A percentile compares a stretch with the other conserved stretches of the same genome.
phyloP scores from a whole-genome alignment of 192 early-diverging fungal genomes.

The Coemansia sp. region DNA sequence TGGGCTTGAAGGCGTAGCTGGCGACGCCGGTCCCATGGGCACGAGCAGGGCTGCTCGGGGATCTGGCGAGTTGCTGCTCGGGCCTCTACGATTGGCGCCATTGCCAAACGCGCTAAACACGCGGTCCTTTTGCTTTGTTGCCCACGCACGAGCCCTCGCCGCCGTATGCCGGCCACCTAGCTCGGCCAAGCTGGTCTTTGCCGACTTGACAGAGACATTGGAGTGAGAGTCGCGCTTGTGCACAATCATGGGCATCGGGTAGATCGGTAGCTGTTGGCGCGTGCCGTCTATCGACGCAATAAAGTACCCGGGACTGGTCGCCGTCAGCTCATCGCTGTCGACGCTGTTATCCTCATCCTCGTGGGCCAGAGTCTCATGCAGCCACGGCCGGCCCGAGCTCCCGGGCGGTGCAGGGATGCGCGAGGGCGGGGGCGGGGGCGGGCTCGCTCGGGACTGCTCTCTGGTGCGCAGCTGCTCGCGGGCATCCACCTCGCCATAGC shows the following conservation, averaged over 20 bases:
- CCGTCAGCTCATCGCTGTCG: neutral
- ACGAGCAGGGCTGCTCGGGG: neutral
- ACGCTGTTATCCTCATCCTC: neutral
- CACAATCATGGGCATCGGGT: neutral
- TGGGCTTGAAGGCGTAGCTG: slow-evolving; percentile 2
- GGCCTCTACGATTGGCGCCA: slow-evolving; percentile 12
- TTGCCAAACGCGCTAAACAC: slow-evolving; percentile 32
- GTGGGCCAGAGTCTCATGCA: neutral
- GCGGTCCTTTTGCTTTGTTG: slow-evolving; percentile 34
- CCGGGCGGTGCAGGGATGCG: neutral
- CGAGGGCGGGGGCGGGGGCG: neutral
- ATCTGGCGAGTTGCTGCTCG: neutral
- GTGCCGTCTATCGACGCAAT: neutral
- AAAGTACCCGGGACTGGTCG: neutral
- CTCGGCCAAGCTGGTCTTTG: slow-evolving; percentile 17
- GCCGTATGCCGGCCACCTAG: slow-evolving; percentile 44
- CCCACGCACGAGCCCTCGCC: slow-evolving; percentile 47
- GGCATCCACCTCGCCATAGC: slow-evolving; percentile 48
- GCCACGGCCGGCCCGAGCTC: neutral
- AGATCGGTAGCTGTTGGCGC: neutral
- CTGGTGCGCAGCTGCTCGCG: slow-evolving; percentile 16
- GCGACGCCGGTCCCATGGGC: slow-evolving; percentile 5
- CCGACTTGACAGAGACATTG: slow-evolving; percentile 11
- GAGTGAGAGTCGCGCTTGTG: slow-evolving; percentile 33
- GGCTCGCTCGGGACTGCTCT: neutral